These are phyloP conservation scores for Phytopythium kandeliae DNA, from an alignment of 352 stramenopile species.

Conservation along the genomic window DNA sequence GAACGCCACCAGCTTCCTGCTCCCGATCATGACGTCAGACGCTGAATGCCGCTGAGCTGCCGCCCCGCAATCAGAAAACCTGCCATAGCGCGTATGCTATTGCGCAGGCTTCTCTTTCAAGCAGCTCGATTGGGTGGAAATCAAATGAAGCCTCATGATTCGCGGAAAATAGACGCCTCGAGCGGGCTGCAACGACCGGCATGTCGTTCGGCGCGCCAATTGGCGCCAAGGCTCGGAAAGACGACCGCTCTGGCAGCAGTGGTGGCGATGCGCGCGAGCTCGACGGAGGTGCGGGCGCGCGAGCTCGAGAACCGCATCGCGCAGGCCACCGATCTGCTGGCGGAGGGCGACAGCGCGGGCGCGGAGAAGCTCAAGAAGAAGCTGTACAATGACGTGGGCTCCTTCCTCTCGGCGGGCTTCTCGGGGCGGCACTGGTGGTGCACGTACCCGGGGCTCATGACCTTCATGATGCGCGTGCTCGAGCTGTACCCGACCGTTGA, in stretches of 20 bases:
- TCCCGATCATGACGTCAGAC: conserved; percentile 27
- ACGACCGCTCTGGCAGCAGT: background rate
- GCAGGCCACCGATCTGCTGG: conserved; percentile 21
- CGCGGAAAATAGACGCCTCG: no score
- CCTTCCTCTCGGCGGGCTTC: conserved; percentile 68
- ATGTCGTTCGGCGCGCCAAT: background rate
- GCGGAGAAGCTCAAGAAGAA: conserved; percentile 50
- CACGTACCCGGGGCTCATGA: conserved; percentile 69
- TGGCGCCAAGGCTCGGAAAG: background rate
- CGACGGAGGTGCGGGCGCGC: conserved; percentile 26
- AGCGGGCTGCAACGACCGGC: no score
- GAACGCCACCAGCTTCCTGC: conserved; percentile 38
- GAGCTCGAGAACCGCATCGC: conserved; percentile 31
- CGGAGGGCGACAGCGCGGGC: conserved; percentile 24
- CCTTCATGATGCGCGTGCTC: conserved; percentile 85
- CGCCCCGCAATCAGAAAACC: no score
- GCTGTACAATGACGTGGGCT: conserved; percentile 68
- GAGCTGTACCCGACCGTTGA: conserved; percentile 68
- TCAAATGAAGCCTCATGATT: background rate
- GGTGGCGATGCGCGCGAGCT: conserved; percentile 6
- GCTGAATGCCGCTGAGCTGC: no score
- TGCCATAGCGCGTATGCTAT: no score
- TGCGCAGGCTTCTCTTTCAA: no score
- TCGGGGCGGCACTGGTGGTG: conserved; percentile 79
- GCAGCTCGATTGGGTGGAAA: background rate